Conservation (phyloP, 805 yeast species). For the Barnettozyma sp. region DNA sequence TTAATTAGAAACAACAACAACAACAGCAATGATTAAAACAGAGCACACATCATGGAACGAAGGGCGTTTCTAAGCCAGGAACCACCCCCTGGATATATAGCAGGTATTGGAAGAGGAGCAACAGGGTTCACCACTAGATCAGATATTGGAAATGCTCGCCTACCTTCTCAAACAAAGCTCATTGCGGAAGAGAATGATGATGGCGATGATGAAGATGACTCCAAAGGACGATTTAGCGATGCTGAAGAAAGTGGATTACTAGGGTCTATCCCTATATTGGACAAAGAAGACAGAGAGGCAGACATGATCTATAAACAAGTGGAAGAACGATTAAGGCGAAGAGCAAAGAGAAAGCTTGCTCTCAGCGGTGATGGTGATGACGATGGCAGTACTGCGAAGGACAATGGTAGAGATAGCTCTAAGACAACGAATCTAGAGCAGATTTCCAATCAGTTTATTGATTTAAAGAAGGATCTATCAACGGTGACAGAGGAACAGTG, state of each 20-base stretch:
- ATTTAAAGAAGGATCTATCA: slow-evolving; percentile 56
- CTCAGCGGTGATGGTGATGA: slow-evolving; percentile 21
- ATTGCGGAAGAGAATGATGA: slow-evolving; percentile 20
- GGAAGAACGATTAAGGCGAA: slow-evolving; percentile 45
- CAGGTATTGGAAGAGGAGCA: slow-evolving; percentile 95
- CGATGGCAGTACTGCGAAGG: slow-evolving; percentile 25
- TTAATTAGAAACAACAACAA: too few species aligned
- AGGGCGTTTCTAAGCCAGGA: slow-evolving; percentile 70
- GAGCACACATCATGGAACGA: too few species aligned
- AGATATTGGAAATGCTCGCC: slow-evolving; percentile 49
- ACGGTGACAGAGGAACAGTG: slow-evolving; percentile 64
- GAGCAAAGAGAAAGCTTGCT: slow-evolving; percentile 21
- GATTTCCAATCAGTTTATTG: slow-evolving; percentile 54
- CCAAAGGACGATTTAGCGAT: slow-evolving; percentile 18
- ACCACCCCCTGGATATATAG: slow-evolving; percentile 84
- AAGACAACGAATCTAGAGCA: slow-evolving; percentile 15
- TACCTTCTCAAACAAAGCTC: slow-evolving; percentile 26
- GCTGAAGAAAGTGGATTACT: slow-evolving; percentile 26
- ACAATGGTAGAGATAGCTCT: too few species aligned
- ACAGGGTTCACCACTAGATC: slow-evolving; percentile 86
- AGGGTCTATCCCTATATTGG: slow-evolving; percentile 26
- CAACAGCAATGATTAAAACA: too few species aligned
- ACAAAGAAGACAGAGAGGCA: slow-evolving; percentile 69
- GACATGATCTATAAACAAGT: slow-evolving; percentile 59
- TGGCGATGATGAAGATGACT: too few species aligned